Evolutionary conservation across 306 rosid species (phyloP), one percentile per base, ranked within the genome.

Genomic region (Quercus alba): DNA sequence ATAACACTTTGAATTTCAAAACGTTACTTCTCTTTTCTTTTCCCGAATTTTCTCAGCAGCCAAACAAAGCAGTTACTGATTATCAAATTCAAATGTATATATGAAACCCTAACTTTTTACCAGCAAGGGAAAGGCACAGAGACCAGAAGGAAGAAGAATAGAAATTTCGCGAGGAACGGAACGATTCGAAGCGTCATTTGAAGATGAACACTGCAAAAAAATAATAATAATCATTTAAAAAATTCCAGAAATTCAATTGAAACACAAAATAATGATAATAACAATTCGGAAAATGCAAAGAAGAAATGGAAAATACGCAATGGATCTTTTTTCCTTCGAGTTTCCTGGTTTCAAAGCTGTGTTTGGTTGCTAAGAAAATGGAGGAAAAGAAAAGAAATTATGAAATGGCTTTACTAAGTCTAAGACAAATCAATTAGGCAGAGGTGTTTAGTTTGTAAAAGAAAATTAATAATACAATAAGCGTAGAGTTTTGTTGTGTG

Each of bases 151-250:
- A 73, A 67, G 73, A 73, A 20, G 41, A 62, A 5, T 17, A 77
- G 8, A 59, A 77, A 51, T 46, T 61, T 77, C 58, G 73, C 41
- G 6, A 49, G 30, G 20, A 51, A 12, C n/a, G 68, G 64, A 85
- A 35, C 56, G 13, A 49, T 58, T 72, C 73, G 66, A 31, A 76
- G 56, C 80, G 28, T 57, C 90, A 70, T 82, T 63, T 28, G 75
- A 62, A 55, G 59, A 23, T 19, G 4, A 12, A 38, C 41, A 82
- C 70, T 72, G 78, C 78, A 41, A 72, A 72, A 72, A 64, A 33
- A 19, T 0, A 28, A 63, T 4, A 14, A 28, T 2, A 26, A 26
- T 13, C 2, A 11, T 9, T 3, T 1, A 10, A 4, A 38, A 38
- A 38, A 38, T 38, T 38, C 3, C 3, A 0, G 0, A 41, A 41